A percentile compares a stretch with the other conserved stretches of the same genome.
phyloP scores from a whole-genome alignment of 805 yeast genomes.

The Spathaspora hagerdaliae region DNA sequence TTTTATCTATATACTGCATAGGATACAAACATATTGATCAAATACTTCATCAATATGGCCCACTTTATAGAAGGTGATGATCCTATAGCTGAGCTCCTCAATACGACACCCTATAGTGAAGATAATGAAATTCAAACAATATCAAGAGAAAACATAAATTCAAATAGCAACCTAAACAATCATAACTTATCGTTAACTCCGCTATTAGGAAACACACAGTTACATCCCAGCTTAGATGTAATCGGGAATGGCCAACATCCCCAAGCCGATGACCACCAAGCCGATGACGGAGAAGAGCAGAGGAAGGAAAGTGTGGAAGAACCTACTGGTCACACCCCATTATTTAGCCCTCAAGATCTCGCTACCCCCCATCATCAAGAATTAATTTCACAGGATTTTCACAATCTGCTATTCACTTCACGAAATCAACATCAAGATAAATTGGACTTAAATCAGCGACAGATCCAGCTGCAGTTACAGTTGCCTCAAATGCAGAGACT shows the following conservation, averaged over 20 bases:
- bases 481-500: conserved; percentile 28
- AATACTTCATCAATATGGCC: neutral
- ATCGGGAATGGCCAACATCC: neutral
- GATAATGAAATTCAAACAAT: conserved; percentile 6
- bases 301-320: neutral
- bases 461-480: neutral
- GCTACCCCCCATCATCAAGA: conserved; percentile 2
- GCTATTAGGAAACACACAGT: conserved; percentile 1
- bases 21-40: no score
- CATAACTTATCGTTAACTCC: conserved; percentile 5
- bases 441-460: neutral
- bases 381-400: conserved; percentile 5
- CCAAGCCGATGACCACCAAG: neutral
- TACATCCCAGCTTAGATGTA: neutral
- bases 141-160: neutral
- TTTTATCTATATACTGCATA: no score
- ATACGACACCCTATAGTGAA: neutral
- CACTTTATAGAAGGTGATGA: neutral
- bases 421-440: neutral
- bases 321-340: conserved; percentile 10
- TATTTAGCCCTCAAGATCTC: conserved; percentile 2
- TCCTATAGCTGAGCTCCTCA: neutral
- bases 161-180: neutral
- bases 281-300: neutral
- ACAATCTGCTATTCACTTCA: neutral